Conservation (phyloP, 2,329 filamentous ascomycete species). For the Trichoderma koningiopsis region DNA sequence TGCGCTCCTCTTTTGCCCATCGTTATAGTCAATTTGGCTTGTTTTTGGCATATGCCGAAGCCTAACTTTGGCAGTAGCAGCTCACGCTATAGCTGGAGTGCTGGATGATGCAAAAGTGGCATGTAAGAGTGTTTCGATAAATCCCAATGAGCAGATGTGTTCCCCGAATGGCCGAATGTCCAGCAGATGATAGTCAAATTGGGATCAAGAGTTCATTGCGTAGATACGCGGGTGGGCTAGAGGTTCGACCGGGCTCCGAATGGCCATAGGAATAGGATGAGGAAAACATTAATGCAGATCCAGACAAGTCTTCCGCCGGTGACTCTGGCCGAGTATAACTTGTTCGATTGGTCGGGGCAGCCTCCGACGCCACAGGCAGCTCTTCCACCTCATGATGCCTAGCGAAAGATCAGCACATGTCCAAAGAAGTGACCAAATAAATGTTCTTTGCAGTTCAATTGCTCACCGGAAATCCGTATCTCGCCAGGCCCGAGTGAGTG, state of each 20-base stretch:
- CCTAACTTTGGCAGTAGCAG: too few species aligned
- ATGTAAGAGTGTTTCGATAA: neutral
- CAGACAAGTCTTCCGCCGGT: constrained; percentile 28
- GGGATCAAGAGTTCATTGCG: neutral
- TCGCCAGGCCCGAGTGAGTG: neutral
- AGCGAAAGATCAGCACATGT: neutral
- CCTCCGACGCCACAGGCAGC: constrained; percentile 8
- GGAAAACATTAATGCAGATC: neutral
- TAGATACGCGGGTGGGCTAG: neutral
- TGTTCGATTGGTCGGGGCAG: constrained; percentile 16
- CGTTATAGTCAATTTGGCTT: constrained; percentile 5
- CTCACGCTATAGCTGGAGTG: too few species aligned
- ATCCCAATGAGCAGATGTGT: neutral
- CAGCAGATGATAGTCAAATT: neutral
- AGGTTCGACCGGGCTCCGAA: neutral
- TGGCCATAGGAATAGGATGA: neutral
- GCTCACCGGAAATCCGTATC: too few species aligned
- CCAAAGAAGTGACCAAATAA: neutral
- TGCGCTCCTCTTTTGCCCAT: constrained; percentile 27
- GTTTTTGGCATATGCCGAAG: neutral
- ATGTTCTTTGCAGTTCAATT: too few species aligned
- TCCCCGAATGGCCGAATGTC: neutral
- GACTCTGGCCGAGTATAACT: constrained; percentile 32
- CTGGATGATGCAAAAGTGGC: neutral
- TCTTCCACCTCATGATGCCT: neutral